These are phyloP conservation scores for Iberis pinnata DNA, from an alignment of 345 rosid genomes.

Conservation along the genomic window DNA sequence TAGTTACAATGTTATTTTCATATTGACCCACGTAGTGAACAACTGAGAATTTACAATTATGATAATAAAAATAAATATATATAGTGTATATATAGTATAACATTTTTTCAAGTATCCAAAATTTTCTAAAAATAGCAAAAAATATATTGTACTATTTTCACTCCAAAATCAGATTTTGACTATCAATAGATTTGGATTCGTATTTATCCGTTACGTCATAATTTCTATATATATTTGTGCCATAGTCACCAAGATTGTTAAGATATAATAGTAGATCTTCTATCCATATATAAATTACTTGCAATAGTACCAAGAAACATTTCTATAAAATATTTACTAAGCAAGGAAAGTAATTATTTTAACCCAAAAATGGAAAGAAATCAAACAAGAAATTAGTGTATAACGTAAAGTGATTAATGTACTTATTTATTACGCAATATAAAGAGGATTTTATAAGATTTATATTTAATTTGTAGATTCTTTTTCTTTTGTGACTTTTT, in stretches of 20 bases:
- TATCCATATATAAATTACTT: slow-evolving; percentile 1
- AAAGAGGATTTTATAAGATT: background rate
- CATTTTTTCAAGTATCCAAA: no score
- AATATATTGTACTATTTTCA: no score
- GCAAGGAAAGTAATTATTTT: no score
- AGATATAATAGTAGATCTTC: slow-evolving; percentile 1
- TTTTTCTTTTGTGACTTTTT: no score
- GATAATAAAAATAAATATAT: no score
- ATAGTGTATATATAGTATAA: no score
- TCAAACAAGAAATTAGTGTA: background rate
- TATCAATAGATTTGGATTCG: no score
- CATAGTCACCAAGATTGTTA: background rate
- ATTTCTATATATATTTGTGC: background rate
- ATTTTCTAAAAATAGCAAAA: no score
- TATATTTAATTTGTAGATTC: slow-evolving; percentile 5
- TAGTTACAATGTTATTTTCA: background rate
- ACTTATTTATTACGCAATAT: background rate
- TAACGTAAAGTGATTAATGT: slow-evolving; percentile 4
- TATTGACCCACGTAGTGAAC: background rate
- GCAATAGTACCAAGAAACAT: background rate
- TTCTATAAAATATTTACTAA: background rate
- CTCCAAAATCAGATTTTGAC: no score
- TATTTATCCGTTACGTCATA: background rate
- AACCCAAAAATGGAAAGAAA: slow-evolving; percentile 11
- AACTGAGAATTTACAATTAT: no score